Conservation (phyloP, 208 protist genomes). For the Endotrypanum monterogeii region DNA sequence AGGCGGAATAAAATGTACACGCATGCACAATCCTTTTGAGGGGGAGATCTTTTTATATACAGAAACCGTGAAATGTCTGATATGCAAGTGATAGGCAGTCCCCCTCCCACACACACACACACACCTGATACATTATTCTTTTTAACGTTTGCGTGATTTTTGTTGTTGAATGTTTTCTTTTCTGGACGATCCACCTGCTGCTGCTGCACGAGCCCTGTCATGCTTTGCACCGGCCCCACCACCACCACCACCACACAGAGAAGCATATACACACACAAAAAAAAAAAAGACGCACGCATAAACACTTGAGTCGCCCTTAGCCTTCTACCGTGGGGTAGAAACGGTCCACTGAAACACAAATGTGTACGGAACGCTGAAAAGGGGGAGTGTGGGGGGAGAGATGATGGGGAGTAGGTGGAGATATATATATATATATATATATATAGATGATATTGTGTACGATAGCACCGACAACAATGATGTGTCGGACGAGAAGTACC, state of each 20-base stretch:
- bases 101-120: too few species aligned
- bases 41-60: too few species aligned
- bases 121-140: too few species aligned
- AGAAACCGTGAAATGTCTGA: too few species aligned
- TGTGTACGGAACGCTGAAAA: not conserved
- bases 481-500: not conserved
- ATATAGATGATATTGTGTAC: not conserved
- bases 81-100: too few species aligned
- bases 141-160: not conserved
- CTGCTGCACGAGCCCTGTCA: not conserved
- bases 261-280: not conserved
- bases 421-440: too few species aligned
- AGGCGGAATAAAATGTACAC: too few species aligned
- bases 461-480: not conserved
- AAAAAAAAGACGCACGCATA: not conserved
- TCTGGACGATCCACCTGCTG: not conserved
- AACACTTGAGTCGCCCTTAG: too few species aligned
- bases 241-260: not conserved
- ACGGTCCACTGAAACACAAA: not conserved
- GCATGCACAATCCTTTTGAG: too few species aligned
- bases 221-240: not conserved
- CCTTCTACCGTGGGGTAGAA: too few species aligned
- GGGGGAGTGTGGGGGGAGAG: not conserved
- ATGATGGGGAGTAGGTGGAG: not conserved
- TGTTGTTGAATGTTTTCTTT: not conserved